Base-by-base conservation (phyloP, 148 eudicot genomes). In the Oxyria digyna region DNA sequence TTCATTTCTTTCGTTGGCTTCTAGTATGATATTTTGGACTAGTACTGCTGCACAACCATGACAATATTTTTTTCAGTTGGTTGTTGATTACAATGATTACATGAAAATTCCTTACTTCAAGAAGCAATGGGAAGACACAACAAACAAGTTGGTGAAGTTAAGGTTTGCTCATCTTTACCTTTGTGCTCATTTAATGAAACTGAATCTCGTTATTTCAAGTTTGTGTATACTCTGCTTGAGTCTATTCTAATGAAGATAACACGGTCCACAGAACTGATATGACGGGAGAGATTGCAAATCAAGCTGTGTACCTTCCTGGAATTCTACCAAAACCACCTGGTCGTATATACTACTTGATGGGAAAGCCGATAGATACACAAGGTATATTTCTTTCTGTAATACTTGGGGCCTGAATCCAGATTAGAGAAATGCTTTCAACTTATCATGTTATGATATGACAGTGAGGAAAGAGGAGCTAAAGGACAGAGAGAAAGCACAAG, bases 351-450 rank as follows among this genome's bases (percentile, higher is more conserved):
- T 87, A 69, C 77, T 69, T 75, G 23, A 89, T 91, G 42, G 96
- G 96, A 29, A 91, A 87, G 85, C 91, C 96, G 69, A 91, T 91
- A n/a, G 85, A 85, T 72, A 87, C 93, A 48, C 69, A 68, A 75
- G 96, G 96, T 82, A 78, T 57, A 13, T 35, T 10, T 6, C 57
- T 46, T 63, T 37, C 52, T n/a, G n/a, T n/a, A n/a, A 23, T 24
- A 20, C 7, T 6, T 24, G 14, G 23, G 4, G 0, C 12, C 17
- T 9, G 14, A 26, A 26, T 5, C 10, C 7, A 0, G 6, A 8
- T 18, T 20, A 3, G 1, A 9, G 8, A 48, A 18, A 26, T 49
- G 26, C 2, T n/a, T 50, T 20, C 8, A 50, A 21, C 27, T 50
- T 6, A 27, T 17, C n/a, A 24, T 55, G 6, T 27, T 4, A 10